Conservation (phyloP, 176 grass and related monocot species). For the sorghum (Sorghum bicolor) region Sorghum_bicolor_NCBIv3 NC_012875.2:60688001-60688500, state of each 20-base stretch:
- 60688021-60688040: background rate
- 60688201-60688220: too few relatives aligned
- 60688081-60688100: background rate
- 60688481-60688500: too few relatives aligned
- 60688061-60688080: background rate
- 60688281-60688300: background rate
- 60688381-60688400: too few relatives aligned
- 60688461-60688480: too few relatives aligned
- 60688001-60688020: constrained; percentile 45
- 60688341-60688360: background rate
- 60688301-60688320: background rate
- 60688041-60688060: background rate
- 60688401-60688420: too few relatives aligned
- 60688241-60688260: background rate
- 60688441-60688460: too few relatives aligned
- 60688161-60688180: too few relatives aligned
- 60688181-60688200: background rate
- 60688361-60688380: too few relatives aligned
- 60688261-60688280: background rate
- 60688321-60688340: background rate
- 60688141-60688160: too few relatives aligned
- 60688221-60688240: too few relatives aligned
- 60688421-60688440: too few relatives aligned
- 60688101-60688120: background rate
- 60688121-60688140: too few relatives aligned